These are phyloP conservation scores for Porogramme epimiltina DNA, from an alignment of 1,284 basidiomycete species.

Conservation along the genomic window DNA sequence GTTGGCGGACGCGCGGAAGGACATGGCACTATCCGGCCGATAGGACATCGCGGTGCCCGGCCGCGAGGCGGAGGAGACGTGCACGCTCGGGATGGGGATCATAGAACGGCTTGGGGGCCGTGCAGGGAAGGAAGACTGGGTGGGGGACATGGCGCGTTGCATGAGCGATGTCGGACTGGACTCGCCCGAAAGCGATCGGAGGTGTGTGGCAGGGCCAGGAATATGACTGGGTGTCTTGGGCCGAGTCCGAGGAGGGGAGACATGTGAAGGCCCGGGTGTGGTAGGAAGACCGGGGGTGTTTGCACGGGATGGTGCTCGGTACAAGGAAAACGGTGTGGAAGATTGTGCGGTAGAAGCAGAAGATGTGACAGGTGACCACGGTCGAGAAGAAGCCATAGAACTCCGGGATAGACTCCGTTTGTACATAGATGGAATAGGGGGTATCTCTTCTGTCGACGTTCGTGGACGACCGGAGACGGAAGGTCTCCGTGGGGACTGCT, in stretches of 20 bases:
- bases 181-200: conserved; percentile 54
- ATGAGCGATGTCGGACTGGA: conserved; percentile 45
- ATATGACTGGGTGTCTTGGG: conserved; percentile 79
- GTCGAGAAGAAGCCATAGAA: conserved; percentile 76
- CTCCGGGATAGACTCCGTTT: conserved; percentile 69
- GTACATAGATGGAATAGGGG: conserved; percentile 49
- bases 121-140: conserved; percentile 48
- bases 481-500: conserved; percentile 42
- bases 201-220: conserved; percentile 56
- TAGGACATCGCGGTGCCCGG: conserved; percentile 75
- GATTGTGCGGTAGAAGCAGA: conserved; percentile 71
- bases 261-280: neutral
- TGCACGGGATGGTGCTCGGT: conserved; percentile 34
- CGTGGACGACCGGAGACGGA: conserved; percentile 35
- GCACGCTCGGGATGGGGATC: conserved; percentile 77
- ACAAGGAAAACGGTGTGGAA: conserved; percentile 41
- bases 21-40: conserved; percentile 54
- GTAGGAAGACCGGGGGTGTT: conserved; percentile 36
- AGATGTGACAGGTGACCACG: conserved; percentile 77
- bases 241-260: conserved; percentile 49
- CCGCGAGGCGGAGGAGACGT: conserved; percentile 68
- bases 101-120: conserved; percentile 79
- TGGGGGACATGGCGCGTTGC: conserved; percentile 65
- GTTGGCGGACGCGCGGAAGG: conserved; percentile 47
- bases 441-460: conserved; percentile 38